phyloP scores from a whole-genome alignment of 441 rosid species.

The Croton setiger region DNA sequence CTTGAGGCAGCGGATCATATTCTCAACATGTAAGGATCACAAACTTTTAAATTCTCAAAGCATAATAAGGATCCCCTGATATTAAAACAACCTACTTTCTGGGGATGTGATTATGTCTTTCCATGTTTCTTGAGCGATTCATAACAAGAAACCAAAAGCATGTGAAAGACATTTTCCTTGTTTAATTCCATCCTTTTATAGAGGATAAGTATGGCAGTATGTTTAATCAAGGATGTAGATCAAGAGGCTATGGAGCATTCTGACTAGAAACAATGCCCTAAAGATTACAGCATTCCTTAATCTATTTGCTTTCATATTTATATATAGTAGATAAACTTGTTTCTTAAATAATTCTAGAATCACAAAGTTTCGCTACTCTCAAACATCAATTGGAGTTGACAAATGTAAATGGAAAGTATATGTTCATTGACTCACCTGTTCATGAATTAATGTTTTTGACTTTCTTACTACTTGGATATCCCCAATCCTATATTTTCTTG shows the following conservation, averaged over 20 bases:
- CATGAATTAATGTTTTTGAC: background rate
- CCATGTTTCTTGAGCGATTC: background rate
- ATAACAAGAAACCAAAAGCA: background rate
- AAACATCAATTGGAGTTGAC: background rate
- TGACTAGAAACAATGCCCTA: background rate
- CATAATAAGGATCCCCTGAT: background rate
- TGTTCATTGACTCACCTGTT: background rate
- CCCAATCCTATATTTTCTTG: background rate
- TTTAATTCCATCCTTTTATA: background rate
- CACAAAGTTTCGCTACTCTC: too few species aligned
- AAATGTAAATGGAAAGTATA: background rate
- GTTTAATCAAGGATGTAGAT: background rate
- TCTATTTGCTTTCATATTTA: background rate
- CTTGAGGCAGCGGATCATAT: conserved; percentile 96
- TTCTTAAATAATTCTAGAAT: background rate
- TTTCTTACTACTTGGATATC: background rate
- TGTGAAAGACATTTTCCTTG: background rate
- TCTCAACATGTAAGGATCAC: conserved; percentile 61
- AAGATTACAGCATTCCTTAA: background rate
- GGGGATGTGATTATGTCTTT: background rate
- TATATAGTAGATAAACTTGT: background rate
- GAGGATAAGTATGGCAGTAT: background rate
- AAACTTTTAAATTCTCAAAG: background rate
- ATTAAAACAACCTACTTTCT: background rate
- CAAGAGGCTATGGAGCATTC: background rate